phyloP scores from a whole-genome alignment of 2,329 filamentous ascomycete species.

The Aspergillus floridensis region DNA sequence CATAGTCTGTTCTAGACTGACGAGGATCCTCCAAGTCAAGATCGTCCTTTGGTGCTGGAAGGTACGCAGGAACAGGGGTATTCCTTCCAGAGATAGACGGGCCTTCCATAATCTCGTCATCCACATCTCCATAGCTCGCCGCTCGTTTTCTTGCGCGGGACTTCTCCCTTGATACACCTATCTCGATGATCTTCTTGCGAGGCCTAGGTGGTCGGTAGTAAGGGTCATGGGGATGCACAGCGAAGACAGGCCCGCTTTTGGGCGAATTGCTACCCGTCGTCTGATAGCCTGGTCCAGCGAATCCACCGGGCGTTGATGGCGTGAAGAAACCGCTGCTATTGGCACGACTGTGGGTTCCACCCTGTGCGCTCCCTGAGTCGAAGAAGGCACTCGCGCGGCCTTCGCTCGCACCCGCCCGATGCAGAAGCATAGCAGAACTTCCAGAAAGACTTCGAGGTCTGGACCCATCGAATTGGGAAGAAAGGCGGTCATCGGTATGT shows the following conservation, averaged over 20 bases:
- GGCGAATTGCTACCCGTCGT: constrained; percentile 45
- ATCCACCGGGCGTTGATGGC: constrained; percentile 73
- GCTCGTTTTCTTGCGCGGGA: constrained; percentile 34
- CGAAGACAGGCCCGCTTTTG: constrained; percentile 42
- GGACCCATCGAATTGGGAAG: constrained; percentile 52
- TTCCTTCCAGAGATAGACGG: constrained; percentile 45
- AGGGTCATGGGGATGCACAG: constrained; percentile 63
- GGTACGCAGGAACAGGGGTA: constrained; percentile 54
- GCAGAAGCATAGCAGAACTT: constrained; percentile 61
- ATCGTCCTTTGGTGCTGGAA: constrained; percentile 54
- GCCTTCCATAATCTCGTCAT: constrained; percentile 37
- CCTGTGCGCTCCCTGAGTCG: constrained; percentile 51
- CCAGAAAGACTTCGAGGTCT: constrained; percentile 60
- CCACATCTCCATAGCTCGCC: constrained; percentile 32
- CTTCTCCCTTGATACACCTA: constrained; percentile 45
- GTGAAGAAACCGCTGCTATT: constrained; percentile 63
- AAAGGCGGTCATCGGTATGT: constrained; percentile 64
- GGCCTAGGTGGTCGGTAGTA: constrained; percentile 85
- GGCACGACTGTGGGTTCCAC: constrained; percentile 50
- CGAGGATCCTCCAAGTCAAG: constrained; percentile 51
- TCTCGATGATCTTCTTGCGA: constrained; percentile 63
- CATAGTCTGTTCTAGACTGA: constrained; percentile 73
- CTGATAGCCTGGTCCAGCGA: constrained; percentile 60
- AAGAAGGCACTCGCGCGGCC: constrained; percentile 52
- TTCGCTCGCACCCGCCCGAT: constrained; percentile 46